Evolutionary conservation across 2,329 filamentous ascomycete species (phyloP), one percentile per base, ranked within the genome.

Genomic region (Aspergillus nomiae): DNA sequence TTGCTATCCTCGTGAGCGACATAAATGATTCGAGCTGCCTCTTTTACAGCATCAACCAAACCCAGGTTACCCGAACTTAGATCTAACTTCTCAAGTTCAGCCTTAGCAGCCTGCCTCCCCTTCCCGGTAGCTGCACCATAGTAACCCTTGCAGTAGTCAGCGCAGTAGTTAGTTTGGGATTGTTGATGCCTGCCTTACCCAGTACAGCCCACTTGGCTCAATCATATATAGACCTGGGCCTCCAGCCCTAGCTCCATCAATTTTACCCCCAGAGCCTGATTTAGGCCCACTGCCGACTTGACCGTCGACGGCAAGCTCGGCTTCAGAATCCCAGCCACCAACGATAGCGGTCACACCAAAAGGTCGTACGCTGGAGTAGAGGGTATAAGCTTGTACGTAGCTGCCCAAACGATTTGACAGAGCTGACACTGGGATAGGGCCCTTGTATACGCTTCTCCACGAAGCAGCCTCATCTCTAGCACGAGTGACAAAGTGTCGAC

Each of bases 201-300:
- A 99, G 85, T 97, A 98, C 70, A 94, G 82, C 61, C 95, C 95
- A 74, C 93, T 97, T 48, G 95, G 95, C 84, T 99, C 95, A 71
- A 99, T 94, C 95, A 99, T 99, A 86, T 97, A 99, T 65, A 99
- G 87, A 67, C 89, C 94, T 26, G 95, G 95, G 1, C 94, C 95
- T 71, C 95, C 95, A 77, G 93, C 89, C 78, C 88, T 90, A 74
- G 88, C 89, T 73, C 88, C 87, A 64, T 87, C 81, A 50, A 89
- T 86, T 82, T 95, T 96, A 74, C 94, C 94, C 67, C 94, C 94
- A 28, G 92, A 88, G 63, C 94, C 94, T 62, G 86, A 86, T 50
- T 83, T 83, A 56, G 94, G 94, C 26, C 94, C 94, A 45, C 81
- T 85, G 67, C 94, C 94, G 41, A 97, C 94, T 80, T 96, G 90